Base-by-base conservation (phyloP, 2,329 filamentous ascomycete species). In the Colletotrichum tanaceti region DNA sequence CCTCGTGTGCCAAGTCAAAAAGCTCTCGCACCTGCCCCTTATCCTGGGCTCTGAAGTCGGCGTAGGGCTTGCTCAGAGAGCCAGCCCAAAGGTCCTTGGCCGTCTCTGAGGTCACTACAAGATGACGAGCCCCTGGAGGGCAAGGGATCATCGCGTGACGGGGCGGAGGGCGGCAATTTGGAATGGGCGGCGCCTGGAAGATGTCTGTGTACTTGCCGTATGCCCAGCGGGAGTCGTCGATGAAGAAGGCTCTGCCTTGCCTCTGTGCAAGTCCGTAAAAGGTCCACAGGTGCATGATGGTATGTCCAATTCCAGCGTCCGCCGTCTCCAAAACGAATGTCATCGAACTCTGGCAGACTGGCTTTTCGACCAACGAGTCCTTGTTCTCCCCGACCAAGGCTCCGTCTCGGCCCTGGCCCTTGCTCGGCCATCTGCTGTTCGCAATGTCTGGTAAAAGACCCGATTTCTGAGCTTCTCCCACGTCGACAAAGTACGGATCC, bases 201-300 rank as follows among this genome's bases (percentile, higher is more conserved):
- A 92, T 93, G 58, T 88, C 85, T 0, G 85, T 85, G 75, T 93
- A 97, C 59, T 85, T 84, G 11, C 93, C 93, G 73, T 96, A 96
- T 1, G 91, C 90, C 90, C 94, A 97, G 72, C 90, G 86, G 7
- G 91, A 89, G 78, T 97, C 93, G 73, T 97, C 93, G 71, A 97
- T 84, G 80, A 97, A 97, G 79, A 97, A 97, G 1, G 89, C 84
- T 28, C 93, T 85, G 16, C 87, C 87, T 76, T 97, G 91, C 68
- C 89, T 86, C 75, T 90, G 84, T 2, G 93, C 93, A 62, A 97
- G 80, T 4, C 92, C 92, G 76, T 96, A 97, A 32, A 93, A 90
- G 74, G 91, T 91, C 93, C 93, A 97, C 64, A 97, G 77, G 75
- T 90, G 86, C 86, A 97, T 89, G 68, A 97, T 79, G 1, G 91